These are phyloP conservation scores for Aeschynomene evenia DNA, from an alignment of 306 rosid genomes.

Conservation along the genomic window DNA sequence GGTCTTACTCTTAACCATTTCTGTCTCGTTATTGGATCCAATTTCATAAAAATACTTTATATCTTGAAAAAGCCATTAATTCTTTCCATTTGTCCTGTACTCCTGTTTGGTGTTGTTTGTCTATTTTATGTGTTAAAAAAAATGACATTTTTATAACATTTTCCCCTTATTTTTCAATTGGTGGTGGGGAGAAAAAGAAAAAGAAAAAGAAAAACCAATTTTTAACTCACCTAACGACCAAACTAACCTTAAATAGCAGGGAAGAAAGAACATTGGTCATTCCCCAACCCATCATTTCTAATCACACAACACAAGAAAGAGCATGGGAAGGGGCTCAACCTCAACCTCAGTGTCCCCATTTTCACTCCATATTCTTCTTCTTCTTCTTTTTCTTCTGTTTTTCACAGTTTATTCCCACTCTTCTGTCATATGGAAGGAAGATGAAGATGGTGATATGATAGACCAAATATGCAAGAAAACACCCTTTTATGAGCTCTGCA, in stretches of 20 bases:
- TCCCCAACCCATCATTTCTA: conserved; percentile 4
- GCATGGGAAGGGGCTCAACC: conserved; percentile 32
- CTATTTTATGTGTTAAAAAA: too few relatives aligned
- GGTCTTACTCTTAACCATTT: not conserved
- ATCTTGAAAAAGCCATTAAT: not conserved
- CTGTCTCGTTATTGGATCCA: not conserved
- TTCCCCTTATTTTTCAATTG: not conserved
- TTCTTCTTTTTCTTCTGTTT: conserved; percentile 22
- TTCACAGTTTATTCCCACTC: too few relatives aligned
- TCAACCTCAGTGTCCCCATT: not conserved
- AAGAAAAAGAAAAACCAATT: conserved; percentile 18
- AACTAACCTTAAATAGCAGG: conserved; percentile 38
- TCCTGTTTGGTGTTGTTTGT: not conserved
- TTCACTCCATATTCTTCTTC: conserved; percentile 24
- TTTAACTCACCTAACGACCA: conserved; percentile 33
- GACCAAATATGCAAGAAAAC: conserved; percentile 53
- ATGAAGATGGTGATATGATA: conserved; percentile 21
- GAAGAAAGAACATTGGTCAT: conserved; percentile 24
- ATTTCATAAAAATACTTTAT: too few relatives aligned
- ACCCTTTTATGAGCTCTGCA: conserved; percentile 53
- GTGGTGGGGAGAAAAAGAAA: too few relatives aligned
- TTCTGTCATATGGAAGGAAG: conserved; percentile 11
- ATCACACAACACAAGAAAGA: not conserved
- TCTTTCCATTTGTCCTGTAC: not conserved
- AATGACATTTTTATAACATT: not conserved